phyloP scores from a whole-genome alignment of 2,329 filamentous ascomycete genomes.

The Chaetomium olivaceum region DNA sequence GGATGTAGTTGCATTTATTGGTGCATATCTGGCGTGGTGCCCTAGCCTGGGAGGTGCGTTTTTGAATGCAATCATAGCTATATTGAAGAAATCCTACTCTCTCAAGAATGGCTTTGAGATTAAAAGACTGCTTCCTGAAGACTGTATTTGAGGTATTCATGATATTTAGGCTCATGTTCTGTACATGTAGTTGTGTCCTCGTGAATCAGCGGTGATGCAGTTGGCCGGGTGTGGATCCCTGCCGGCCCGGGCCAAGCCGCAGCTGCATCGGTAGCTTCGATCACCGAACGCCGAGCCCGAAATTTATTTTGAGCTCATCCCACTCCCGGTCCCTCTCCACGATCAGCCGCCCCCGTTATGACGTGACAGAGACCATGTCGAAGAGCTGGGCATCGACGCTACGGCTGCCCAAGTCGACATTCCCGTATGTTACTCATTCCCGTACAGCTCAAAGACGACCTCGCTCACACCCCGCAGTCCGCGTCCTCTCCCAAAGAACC shows the following conservation, averaged over 20 bases:
- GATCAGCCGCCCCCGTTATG: constrained; percentile 22
- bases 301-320: constrained; percentile 10
- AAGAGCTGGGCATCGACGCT: constrained; percentile 74
- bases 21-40: neutral
- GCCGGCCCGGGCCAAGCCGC: neutral
- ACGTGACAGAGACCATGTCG: constrained; percentile 41
- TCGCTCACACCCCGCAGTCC: constrained; percentile 43
- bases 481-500: constrained; percentile 52
- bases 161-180: neutral
- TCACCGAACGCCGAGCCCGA: constrained; percentile 17
- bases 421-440: constrained; percentile 54
- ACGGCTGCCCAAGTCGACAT: constrained; percentile 71
- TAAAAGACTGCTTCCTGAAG: neutral
- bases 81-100: neutral
- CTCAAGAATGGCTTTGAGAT: neutral
- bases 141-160: neutral
- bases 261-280: neutral
- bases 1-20: neutral
- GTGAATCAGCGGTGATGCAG: neutral
- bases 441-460: neutral
- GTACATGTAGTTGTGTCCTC: neutral
- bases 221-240: neutral
- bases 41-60: neutral
- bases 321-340: neutral
- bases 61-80: neutral